Evolutionary conservation across 2,329 filamentous ascomycete species (phyloP).

Genomic region (Onygenales sp.): DNA sequence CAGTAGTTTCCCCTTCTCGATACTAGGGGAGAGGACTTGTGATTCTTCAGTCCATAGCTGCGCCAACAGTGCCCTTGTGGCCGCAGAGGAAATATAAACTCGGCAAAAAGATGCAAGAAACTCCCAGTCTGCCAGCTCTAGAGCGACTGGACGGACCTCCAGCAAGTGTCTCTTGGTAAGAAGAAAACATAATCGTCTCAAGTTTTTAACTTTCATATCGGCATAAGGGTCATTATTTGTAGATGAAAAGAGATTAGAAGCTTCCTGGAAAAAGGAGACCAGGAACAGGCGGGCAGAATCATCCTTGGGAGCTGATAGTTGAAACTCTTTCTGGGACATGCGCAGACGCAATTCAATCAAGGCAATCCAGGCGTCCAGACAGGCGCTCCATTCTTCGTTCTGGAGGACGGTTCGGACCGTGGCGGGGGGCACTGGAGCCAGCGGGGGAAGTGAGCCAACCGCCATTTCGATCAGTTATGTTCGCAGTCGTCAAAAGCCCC

Average conservation of each 20-base stretch:
- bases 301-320: slow-evolving; percentile 42
- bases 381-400: slow-evolving; percentile 65
- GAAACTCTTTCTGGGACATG: slow-evolving; percentile 49
- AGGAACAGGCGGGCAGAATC: slow-evolving; percentile 55
- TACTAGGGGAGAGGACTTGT: slow-evolving; percentile 22
- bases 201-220: slow-evolving; percentile 31
- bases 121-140: slow-evolving; percentile 50
- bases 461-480: neutral
- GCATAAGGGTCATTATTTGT: slow-evolving; percentile 22
- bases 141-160: slow-evolving; percentile 33
- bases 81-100: slow-evolving; percentile 55
- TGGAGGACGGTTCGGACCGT: slow-evolving; percentile 57
- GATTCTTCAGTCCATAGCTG: slow-evolving; percentile 34
- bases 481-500: too few relatives aligned
- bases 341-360: slow-evolving; percentile 58
- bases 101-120: slow-evolving; percentile 61
- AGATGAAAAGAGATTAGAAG: slow-evolving; percentile 19
- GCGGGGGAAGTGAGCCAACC: slow-evolving; percentile 46
- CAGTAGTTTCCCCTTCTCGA: slow-evolving; percentile 27
- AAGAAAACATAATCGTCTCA: slow-evolving; percentile 58
- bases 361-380: slow-evolving; percentile 65
- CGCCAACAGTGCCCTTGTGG: slow-evolving; percentile 44
- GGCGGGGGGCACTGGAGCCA: slow-evolving; percentile 68
- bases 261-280: slow-evolving; percentile 54
- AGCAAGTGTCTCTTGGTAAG: slow-evolving; percentile 52